Evolutionary conservation across 352 stramenopile genomes (phyloP), one percentile per base, ranked within the genome.

Genomic region (Globisporangium alternatum): DNA sequence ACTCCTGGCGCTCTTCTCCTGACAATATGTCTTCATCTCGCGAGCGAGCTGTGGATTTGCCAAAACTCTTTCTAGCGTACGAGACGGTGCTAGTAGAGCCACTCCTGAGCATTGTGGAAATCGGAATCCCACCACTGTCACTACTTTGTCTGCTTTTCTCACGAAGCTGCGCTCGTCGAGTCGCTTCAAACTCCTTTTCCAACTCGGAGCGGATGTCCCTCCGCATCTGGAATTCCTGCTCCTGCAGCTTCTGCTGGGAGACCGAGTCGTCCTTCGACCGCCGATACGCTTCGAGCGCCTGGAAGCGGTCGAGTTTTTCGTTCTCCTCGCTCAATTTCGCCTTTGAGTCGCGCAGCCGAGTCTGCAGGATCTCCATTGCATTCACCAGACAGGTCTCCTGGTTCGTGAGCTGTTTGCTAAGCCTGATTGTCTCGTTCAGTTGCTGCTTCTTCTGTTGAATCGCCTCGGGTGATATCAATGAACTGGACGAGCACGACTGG

Each of bases 181-280:
- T 56, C 0, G 73, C 74, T 47, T 93, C 79, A 1, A 86, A 64
- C 54, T 90, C 77, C n/a, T 74, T 72, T 66, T 91, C 84, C 1
- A 93, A 68, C 21, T 90, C 84, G 39, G 80, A 54, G 15, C 82
- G 82, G 61, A 91, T 86, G 17, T 86, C 64, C 30, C 70, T 60
- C 2, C 82, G 71, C 68, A 83, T 88, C 17, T 64, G 55, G 22
- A 10, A 51, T 60, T 89, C 81, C 30, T 82, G 64, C 15, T 78
- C 70, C 17, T 74, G 56, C 17, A 91, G 65, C 17, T 74, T 64
- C 22, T 71, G 69, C 9, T 75, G 60, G 28, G 73, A 74, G 7
- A 30, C 22, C 49, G 79, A 72, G 25, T 87, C 79, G 10, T 88
- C 80, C 65, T 89, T 88, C 0, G 74, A 28, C 28, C 76, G 71